Percentiles rank a stretch among this genome's conserved stretches.
phyloP scores from a whole-genome alignment of 306 rosid species.

The Crataegus laevigata region DNA sequence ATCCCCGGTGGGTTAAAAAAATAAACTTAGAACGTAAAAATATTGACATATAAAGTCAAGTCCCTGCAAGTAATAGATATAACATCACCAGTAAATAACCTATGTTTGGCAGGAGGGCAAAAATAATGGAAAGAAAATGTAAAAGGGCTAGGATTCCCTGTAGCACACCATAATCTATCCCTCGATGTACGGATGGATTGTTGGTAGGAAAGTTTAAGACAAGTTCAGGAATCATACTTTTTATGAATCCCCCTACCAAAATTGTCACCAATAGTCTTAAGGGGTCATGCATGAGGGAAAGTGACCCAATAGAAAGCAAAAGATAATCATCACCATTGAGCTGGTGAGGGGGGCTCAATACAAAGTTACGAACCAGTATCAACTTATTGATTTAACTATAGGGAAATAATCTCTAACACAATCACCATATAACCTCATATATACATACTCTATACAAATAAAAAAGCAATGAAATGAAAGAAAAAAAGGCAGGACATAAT shows the following conservation, averaged over 20 bases:
- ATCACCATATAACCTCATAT: background rate
- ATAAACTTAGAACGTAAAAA: background rate
- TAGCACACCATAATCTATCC: background rate
- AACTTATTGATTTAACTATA: background rate
- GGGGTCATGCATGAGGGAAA: background rate
- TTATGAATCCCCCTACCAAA: background rate
- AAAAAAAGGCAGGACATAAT: background rate
- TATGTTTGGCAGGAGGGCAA: background rate
- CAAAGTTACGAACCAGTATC: background rate
- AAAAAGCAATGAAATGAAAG: background rate
- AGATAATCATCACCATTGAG: background rate
- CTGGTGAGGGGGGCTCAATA: background rate
- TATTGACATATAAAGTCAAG: background rate
- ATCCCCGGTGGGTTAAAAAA: background rate
- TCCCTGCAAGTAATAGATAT: background rate
- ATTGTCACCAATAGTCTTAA: background rate
- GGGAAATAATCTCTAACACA: background rate
- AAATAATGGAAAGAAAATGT: background rate
- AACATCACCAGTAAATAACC: background rate
- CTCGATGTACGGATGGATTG: background rate
- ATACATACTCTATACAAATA: background rate
- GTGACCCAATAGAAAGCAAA: background rate
- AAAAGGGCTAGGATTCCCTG: background rate
- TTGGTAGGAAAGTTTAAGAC: background rate
- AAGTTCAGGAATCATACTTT: background rate